Conservation (phyloP, 108 stramenopile species). For the Discostella pseudostelligera region DNA sequence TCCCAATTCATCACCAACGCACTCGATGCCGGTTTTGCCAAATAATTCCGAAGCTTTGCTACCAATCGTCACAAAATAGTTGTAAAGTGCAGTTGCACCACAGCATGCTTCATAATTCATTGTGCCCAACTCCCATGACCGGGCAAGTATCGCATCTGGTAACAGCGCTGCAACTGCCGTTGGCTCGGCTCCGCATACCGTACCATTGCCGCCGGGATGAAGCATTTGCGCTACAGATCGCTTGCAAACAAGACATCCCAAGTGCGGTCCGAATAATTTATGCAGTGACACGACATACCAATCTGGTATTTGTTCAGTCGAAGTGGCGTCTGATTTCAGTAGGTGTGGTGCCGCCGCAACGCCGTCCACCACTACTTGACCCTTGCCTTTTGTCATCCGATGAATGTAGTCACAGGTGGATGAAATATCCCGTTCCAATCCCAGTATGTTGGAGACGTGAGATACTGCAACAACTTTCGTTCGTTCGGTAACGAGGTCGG, state of each 20-base stretch:
- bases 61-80: slow-evolving; percentile 50
- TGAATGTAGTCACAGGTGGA: slow-evolving; percentile 41
- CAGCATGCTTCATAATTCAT: slow-evolving; percentile 82
- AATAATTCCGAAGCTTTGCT: slow-evolving; percentile 1
- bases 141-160: slow-evolving; percentile 10
- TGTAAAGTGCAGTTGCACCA: slow-evolving; percentile 57
- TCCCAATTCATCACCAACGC: neutral
- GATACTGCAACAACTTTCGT: slow-evolving; percentile 73
- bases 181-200: neutral
- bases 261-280: slow-evolving; percentile 82
- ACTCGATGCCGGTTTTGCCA: neutral
- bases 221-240: slow-evolving; percentile 5
- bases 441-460: slow-evolving; percentile 82
- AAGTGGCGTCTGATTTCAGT: slow-evolving; percentile 30
- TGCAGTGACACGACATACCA: slow-evolving; percentile 81
- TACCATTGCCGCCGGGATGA: neutral
- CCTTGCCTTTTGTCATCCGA: slow-evolving; percentile 39
- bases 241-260: slow-evolving; percentile 60
- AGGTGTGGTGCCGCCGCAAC: slow-evolving; percentile 82
- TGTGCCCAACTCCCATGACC: slow-evolving; percentile 64
- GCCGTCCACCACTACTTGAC: slow-evolving; percentile 75
- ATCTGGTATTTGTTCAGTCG: slow-evolving; percentile 46
- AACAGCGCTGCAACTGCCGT: neutral
- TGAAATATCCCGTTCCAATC: slow-evolving; percentile 58
- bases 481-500: slow-evolving; percentile 43